Percentiles rank a stretch among this genome's conserved stretches.
phyloP scores from a whole-genome alignment of 495 filamentous ascomycete species.

The Peziza echinospora region DNA sequence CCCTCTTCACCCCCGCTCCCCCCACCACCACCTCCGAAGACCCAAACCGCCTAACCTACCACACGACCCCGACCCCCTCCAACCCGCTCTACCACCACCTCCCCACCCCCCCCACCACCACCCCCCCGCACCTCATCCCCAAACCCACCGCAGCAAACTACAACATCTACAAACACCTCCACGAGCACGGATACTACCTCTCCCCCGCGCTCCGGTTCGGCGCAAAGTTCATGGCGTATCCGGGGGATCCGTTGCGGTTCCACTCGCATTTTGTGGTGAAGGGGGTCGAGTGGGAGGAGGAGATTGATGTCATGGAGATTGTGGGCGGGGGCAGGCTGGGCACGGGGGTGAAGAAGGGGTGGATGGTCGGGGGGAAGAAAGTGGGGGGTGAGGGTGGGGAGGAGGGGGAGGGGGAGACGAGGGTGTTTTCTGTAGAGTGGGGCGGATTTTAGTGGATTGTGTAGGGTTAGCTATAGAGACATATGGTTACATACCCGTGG shows the following conservation, averaged over 20 bases:
- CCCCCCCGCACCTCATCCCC: slow-evolving; percentile 11
- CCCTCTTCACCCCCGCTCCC: slow-evolving; percentile 7
- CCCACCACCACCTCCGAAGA: slow-evolving; percentile 4
- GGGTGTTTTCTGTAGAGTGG: slow-evolving; percentile 65
- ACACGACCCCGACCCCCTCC: slow-evolving; percentile 37
- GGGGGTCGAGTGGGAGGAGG: slow-evolving; percentile 62
- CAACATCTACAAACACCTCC: slow-evolving; percentile 54
- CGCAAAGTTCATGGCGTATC: slow-evolving; percentile 82
- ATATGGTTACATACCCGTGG: too few relatives aligned
- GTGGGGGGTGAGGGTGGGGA: slow-evolving; percentile 14
- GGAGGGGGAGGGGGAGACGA: slow-evolving; percentile 24
- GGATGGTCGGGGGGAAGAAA: slow-evolving; percentile 50
- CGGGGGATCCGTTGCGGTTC: slow-evolving; percentile 82
- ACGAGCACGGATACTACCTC: slow-evolving; percentile 60
- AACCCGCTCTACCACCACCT: slow-evolving; percentile 23
- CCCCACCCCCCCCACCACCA: slow-evolving; percentile 21
- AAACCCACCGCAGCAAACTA: slow-evolving; percentile 23
- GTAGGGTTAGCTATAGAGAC: too few relatives aligned
- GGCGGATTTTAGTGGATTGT: slow-evolving; percentile 66
- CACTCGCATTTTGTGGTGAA: slow-evolving; percentile 79
- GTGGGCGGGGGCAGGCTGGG: slow-evolving; percentile 70
- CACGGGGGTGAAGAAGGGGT: slow-evolving; percentile 90
- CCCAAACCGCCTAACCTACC: slow-evolving; percentile 22
- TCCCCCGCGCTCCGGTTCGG: slow-evolving; percentile 86
- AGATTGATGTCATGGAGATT: slow-evolving; percentile 62